A percentile compares a stretch with the other conserved stretches of the same genome.
Conservation (phyloP, 768 basidiomycete genomes). For the Boletus subparvulus region DNA sequence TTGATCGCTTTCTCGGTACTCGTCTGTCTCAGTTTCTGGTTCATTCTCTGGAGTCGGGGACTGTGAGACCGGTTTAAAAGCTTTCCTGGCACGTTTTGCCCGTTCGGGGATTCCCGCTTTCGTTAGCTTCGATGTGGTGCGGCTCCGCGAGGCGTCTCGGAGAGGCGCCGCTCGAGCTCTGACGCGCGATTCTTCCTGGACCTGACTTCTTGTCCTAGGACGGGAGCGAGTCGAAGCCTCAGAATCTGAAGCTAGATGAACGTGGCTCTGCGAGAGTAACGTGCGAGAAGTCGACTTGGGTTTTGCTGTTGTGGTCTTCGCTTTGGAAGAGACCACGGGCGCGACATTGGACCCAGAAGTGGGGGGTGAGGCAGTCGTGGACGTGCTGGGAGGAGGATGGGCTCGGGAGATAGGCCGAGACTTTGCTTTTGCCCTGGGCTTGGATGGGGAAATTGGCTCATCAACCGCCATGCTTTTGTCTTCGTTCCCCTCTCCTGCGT, state of each 20-base stretch:
- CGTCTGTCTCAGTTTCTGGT: slow-evolving; percentile 3
- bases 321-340: background rate
- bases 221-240: slow-evolving; percentile 19
- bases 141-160: slow-evolving; percentile 4
- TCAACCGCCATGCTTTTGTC: slow-evolving; percentile 12
- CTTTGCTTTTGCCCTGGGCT: slow-evolving; percentile 13
- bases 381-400: slow-evolving; percentile 5
- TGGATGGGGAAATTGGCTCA: slow-evolving; percentile 3
- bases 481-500: background rate
- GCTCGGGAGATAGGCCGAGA: slow-evolving; percentile 13
- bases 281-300: slow-evolving; percentile 21
- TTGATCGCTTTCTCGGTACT: slow-evolving; percentile 10
- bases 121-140: slow-evolving; percentile 6
- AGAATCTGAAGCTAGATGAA: slow-evolving; percentile 19
- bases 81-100: background rate
- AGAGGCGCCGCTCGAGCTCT: background rate
- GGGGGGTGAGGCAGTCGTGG: background rate
- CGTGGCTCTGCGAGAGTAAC: slow-evolving; percentile 23
- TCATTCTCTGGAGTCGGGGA: slow-evolving; percentile 12
- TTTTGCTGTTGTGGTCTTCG: background rate
- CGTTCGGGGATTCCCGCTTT: slow-evolving; percentile 7
- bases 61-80: background rate
- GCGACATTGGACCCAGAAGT: background rate
- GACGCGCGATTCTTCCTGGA: slow-evolving; percentile 23
- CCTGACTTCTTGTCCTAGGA: slow-evolving; percentile 25